Evolutionary conservation across 768 basidiomycete species (phyloP).

Genomic region (Termitomyces sp.): DNA sequence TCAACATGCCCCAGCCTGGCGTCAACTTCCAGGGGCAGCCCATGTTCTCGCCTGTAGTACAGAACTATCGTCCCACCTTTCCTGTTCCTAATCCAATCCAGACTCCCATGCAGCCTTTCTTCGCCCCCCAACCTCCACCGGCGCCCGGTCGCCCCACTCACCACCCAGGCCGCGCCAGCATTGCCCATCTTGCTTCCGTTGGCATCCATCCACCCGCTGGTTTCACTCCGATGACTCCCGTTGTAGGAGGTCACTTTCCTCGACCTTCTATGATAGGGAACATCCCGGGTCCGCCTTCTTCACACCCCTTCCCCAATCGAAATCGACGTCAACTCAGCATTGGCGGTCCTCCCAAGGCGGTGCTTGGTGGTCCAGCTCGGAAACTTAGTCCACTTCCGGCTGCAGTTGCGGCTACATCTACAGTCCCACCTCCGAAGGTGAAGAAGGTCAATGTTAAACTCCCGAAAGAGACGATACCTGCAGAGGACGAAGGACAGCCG

Average conservation of each 20-base stretch:
- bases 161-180: slow-evolving; percentile 53
- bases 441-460: slow-evolving; percentile 73
- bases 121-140: slow-evolving; percentile 44
- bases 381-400: slow-evolving; percentile 69
- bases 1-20: slow-evolving; percentile 55
- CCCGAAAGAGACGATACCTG: slow-evolving; percentile 60
- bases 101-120: slow-evolving; percentile 74
- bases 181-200: slow-evolving; percentile 60
- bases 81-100: slow-evolving; percentile 50
- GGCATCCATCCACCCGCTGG: slow-evolving; percentile 53
- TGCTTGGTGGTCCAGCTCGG: slow-evolving; percentile 73
- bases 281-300: slow-evolving; percentile 25
- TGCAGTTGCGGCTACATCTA: slow-evolving; percentile 23
- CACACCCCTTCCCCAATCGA: slow-evolving; percentile 53
- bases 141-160: slow-evolving; percentile 54
- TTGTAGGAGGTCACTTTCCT: slow-evolving; percentile 52
- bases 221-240: slow-evolving; percentile 55
- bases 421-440: slow-evolving; percentile 38
- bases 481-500: slow-evolving; percentile 37
- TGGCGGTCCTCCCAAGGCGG: slow-evolving; percentile 87
- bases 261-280: slow-evolving; percentile 43
- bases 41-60: slow-evolving; percentile 64
- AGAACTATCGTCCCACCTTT: slow-evolving; percentile 54
- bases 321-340: slow-evolving; percentile 71
- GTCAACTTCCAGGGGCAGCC: slow-evolving; percentile 33